Base-by-base conservation (phyloP, 2,329 filamentous ascomycete genomes). In the Microascus cirrosus region DNA sequence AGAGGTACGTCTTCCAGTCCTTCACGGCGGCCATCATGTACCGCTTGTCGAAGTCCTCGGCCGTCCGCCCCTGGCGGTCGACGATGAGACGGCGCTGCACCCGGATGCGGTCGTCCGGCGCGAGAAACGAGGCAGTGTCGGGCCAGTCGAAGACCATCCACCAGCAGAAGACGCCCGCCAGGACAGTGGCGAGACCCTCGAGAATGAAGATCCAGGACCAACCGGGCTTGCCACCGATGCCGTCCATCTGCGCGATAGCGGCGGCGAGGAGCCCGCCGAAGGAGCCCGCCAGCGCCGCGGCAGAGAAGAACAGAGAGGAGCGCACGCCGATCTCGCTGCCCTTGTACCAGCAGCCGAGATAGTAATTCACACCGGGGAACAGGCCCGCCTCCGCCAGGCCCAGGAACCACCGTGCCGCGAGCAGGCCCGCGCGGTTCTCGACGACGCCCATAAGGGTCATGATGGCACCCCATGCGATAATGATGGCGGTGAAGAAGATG, bases 141-240 rank as follows among this genome's bases (percentile, higher is more conserved):
- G 90, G 90, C 66, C 91, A 95, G 67, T 95, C 89, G 62, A 90
- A 83, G 1, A 95, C 87, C 74, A 88, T 82, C 84, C 84, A 92
- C 71, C 87, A 91, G 1, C 83, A 87, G 0, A 75, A 69, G 7
- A 87, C 62, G 2, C 86, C 89, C 25, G 90, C 77, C 1, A 90
- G 1, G 1, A 91, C 76, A 0, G 89, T 92, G 0, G 83, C 75
- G 1, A 88, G 72, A 5, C 89, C 89, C 71, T 89, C 85, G 34
- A 88, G 73, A 59, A 88, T 82, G 64, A 86, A 86, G 58, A 85
- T 85, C 84, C 79, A 86, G 0, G 76, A 76, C 81, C 83, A 86
- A 20, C 82, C 83, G 5, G 73, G 67, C 28, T 77, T 71, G 1
- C 77, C 77, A 2, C 77, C 79, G 11, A 86, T 71, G 1, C 85